Base-by-base conservation (phyloP, 176 grass and related monocot genomes). In the Pharus latifolius region DNA sequence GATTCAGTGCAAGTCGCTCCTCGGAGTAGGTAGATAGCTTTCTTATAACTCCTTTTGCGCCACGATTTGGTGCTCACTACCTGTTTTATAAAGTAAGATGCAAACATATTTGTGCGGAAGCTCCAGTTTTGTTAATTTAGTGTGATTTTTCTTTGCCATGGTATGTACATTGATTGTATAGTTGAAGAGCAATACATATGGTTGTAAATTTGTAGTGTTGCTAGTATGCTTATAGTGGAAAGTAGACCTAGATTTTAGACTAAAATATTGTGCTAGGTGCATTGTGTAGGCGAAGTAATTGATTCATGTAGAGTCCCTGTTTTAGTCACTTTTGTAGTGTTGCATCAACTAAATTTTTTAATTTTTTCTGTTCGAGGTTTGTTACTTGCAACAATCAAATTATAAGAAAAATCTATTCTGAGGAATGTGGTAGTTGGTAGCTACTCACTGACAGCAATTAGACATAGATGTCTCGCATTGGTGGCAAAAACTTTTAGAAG, bases 1-100 rank as follows among this genome's bases (percentile, higher is more conserved):
- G 9, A 84, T 99, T 76, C 90, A 99, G 77, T 91, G 84, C 28
- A 94, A 94, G 66, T 83, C 87, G 5, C 68, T 99, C 51, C 75
- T 99, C 54, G 96, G 90, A 84, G 73, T 99, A 56, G 96, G 87
- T 99, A 94, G 18, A 42, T 67, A 10, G 25, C 58, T 78, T 16
- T 4, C 46, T 67, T 32, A 4, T 54, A 10, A 40, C 31, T n/a
- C n/a, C n/a, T n/a, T n/a, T n/a, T n/a, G n/a, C n/a, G n/a, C n/a
- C n/a, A n/a, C n/a, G n/a, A n/a, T n/a, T n/a, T n/a, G n/a, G n/a
- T n/a, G n/a, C n/a, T n/a, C n/a, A n/a, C n/a, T n/a, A n/a, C n/a
- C n/a, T n/a, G n/a, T n/a, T n/a, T 23, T 50, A 32, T 23, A 28
- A 33, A 13, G 24, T 40, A 77, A 38, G 48, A 63, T 27, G 23